Conservation (phyloP, 2,329 filamentous ascomycete species). For the Rachicladosporium sp. region DNA sequence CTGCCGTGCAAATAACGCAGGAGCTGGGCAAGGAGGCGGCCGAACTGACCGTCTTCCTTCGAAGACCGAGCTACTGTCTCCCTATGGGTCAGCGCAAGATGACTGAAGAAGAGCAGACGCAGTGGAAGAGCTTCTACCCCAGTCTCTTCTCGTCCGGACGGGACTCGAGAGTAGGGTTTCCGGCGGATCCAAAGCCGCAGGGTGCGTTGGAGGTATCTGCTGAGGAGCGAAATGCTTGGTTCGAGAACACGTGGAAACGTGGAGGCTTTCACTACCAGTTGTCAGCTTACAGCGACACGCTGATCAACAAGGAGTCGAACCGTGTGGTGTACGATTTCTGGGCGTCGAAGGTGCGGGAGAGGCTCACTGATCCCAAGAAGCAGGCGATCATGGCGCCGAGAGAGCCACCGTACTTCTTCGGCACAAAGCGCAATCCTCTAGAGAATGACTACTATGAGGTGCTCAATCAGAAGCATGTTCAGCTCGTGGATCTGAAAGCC, state of each 20-base stretch:
- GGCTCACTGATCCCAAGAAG: constrained; percentile 32
- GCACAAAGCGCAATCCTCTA: constrained; percentile 32
- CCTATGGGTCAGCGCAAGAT: constrained; percentile 45
- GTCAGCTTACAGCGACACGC: constrained; percentile 29
- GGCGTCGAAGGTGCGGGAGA: constrained; percentile 29
- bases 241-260: constrained; percentile 26
- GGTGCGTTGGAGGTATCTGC: constrained; percentile 13
- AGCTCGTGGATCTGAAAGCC: constrained; percentile 30
- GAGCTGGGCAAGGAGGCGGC: constrained; percentile 18
- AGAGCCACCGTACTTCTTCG: constrained; percentile 29
- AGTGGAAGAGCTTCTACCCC: constrained; percentile 28
- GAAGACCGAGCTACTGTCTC: constrained; percentile 52
- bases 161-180: constrained; percentile 26
- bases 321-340: constrained; percentile 33
- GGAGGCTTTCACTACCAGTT: constrained; percentile 30
- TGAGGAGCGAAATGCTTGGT: constrained; percentile 30
- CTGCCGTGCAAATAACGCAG: constrained; percentile 29
- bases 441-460: constrained; percentile 38
- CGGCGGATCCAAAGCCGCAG: constrained; percentile 44
- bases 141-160: constrained; percentile 33
- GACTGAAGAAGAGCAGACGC: constrained; percentile 40
- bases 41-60: constrained; percentile 47
- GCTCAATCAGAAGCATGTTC: constrained; percentile 30
- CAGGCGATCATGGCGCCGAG: constrained; percentile 32
- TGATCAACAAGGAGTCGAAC: constrained; percentile 26